Evolutionary conservation across 2,329 filamentous ascomycete species (phyloP).

Genomic region (Aureobasidium sp.): DNA sequence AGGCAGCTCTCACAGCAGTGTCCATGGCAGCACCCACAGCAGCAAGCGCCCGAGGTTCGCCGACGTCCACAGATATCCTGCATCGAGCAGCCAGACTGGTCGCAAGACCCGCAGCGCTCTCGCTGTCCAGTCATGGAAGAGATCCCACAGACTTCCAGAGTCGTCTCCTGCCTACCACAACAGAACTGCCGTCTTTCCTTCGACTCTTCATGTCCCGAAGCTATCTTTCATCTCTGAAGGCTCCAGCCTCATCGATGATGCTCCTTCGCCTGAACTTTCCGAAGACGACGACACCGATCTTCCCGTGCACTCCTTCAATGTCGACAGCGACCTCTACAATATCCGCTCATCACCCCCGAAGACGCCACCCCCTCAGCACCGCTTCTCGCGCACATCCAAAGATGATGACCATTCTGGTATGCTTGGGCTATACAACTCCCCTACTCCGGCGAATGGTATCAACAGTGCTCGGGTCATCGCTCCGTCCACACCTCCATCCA

Average conservation of each 20-base stretch:
- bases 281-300: conserved; percentile 82
- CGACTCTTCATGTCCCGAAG: conserved; percentile 53
- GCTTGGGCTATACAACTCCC: conserved; percentile 80
- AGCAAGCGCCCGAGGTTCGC: conserved; percentile 24
- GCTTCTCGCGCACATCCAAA: conserved; percentile 46
- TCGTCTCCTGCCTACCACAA: conserved; percentile 79
- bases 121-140: conserved; percentile 62
- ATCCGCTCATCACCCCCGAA: conserved; percentile 74
- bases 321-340: conserved; percentile 42
- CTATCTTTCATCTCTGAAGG: conserved; percentile 72
- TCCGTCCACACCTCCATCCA: conserved; percentile 49
- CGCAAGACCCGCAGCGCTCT: conserved; percentile 25
- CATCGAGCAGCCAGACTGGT: conserved; percentile 26
- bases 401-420: conserved; percentile 65
- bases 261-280: conserved; percentile 50
- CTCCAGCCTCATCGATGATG: conserved; percentile 59
- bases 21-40: conserved; percentile 41
- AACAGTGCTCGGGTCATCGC: conserved; percentile 42
- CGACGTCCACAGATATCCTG: conserved; percentile 18
- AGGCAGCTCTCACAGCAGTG: conserved; percentile 30
- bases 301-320: conserved; percentile 65
- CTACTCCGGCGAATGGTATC: conserved; percentile 63
- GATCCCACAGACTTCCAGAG: conserved; percentile 66
- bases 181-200: conserved; percentile 67
- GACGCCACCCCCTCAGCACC: conserved; percentile 57